phyloP scores from a whole-genome alignment of 2,329 filamentous ascomycete species.

The Xylariaceae sp. region DNA sequence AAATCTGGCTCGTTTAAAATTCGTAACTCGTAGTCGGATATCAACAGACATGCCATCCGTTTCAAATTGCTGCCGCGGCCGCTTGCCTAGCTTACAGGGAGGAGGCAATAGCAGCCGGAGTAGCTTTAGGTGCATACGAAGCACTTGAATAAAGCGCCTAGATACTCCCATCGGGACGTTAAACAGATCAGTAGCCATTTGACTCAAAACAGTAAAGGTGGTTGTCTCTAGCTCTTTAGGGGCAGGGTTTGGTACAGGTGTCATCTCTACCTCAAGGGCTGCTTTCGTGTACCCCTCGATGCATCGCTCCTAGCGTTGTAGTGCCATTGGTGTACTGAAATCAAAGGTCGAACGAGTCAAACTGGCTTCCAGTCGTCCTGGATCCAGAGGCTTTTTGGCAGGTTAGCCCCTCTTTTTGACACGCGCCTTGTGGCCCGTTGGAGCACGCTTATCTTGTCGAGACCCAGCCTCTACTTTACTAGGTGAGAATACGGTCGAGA shows the following conservation, averaged over 20 bases:
- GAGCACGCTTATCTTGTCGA: neutral
- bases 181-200: neutral
- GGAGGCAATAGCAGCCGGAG: too few relatives aligned
- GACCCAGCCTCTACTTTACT: neutral
- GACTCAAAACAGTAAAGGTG: neutral
- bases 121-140: too few relatives aligned
- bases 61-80: neutral
- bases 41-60: neutral
- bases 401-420: neutral
- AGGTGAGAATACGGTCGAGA: neutral
- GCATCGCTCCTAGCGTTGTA: too few relatives aligned
- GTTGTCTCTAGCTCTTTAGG: neutral
- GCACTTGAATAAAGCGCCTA: neutral
- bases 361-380: neutral
- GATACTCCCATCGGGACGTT: neutral
- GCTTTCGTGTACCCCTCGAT: too few relatives aligned
- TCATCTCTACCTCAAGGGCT: too few relatives aligned
- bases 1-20: neutral
- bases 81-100: neutral
- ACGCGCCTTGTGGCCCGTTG: neutral
- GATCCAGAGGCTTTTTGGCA: neutral
- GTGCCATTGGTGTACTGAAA: too few relatives aligned
- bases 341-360: neutral
- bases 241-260: neutral
- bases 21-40: neutral